Conservation (phyloP, 768 basidiomycete genomes). For the Trichaptum fuscoviolaceum region DNA sequence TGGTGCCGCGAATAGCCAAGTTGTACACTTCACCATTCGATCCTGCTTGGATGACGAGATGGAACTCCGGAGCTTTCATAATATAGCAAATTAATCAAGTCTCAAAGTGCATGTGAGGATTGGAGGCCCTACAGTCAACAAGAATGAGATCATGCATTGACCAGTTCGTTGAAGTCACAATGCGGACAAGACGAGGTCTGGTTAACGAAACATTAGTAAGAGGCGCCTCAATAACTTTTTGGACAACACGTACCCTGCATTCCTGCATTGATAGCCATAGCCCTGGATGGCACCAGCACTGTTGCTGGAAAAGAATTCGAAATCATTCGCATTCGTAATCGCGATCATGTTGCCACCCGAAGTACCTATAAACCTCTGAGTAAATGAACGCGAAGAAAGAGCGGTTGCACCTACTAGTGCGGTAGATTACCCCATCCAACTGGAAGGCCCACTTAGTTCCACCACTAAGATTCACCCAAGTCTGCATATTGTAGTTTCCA, state of each 20-base stretch:
- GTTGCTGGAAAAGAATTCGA: constrained; percentile 26
- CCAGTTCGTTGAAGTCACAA: constrained; percentile 23
- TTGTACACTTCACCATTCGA: constrained; percentile 28
- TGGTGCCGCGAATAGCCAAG: constrained; percentile 24
- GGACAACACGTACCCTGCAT: constrained; percentile 20
- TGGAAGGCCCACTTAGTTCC: constrained; percentile 25
- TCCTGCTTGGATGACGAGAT: constrained; percentile 23
- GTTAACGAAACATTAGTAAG: background rate
- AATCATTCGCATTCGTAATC: constrained; percentile 25
- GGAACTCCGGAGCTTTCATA: constrained; percentile 22
- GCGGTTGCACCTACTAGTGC: constrained; percentile 12
- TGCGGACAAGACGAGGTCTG: constrained; percentile 23
- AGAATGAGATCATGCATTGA: constrained; percentile 27
- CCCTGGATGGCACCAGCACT: constrained; percentile 26
- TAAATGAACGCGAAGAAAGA: background rate
- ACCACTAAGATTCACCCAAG: constrained; percentile 24
- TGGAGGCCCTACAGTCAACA: constrained; percentile 19
- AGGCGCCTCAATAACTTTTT: background rate
- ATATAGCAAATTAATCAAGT: background rate
- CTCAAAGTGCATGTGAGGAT: background rate
- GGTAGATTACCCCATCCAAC: constrained; percentile 26
- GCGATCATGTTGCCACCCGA: constrained; percentile 27
- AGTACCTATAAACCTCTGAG: constrained; percentile 13
- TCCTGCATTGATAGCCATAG: constrained; percentile 24
- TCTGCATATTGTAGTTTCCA: constrained; percentile 25